Conservation (phyloP, 1,284 basidiomycete genomes). For the Heterobasidion irregulare region DNA sequence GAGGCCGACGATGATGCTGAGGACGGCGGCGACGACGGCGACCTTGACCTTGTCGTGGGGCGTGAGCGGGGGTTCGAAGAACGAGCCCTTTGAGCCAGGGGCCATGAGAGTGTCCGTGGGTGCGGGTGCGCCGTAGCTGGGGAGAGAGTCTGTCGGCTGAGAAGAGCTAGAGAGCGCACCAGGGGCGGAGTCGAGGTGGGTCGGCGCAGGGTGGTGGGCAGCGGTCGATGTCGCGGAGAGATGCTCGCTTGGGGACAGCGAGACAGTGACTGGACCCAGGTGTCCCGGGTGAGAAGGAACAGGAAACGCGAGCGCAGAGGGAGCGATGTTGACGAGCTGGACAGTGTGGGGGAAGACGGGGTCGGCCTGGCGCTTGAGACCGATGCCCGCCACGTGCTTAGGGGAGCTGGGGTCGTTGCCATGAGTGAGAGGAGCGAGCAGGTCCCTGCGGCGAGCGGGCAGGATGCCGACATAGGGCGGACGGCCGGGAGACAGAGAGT, state of each 20-base stretch:
- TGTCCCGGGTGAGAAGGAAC: background rate
- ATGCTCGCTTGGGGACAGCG: background rate
- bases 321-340: background rate
- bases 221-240: background rate
- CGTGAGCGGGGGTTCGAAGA: background rate
- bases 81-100: background rate
- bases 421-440: background rate
- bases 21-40: background rate
- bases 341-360: background rate
- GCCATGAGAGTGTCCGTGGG: background rate
- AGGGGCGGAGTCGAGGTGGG: background rate
- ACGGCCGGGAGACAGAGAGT: background rate
- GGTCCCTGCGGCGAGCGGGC: background rate
- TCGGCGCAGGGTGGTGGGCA: background rate
- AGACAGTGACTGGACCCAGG: background rate
- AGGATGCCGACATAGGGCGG: background rate
- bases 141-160: background rate
- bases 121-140: background rate
- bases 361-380: background rate
- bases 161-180: background rate
- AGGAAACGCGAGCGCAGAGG: background rate
- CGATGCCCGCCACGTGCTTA: background rate
- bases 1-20: background rate
- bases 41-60: background rate
- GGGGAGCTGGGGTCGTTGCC: background rate